These are phyloP conservation scores for Setomelanomma holmii DNA, from an alignment of 2,329 filamentous ascomycete genomes.

Conservation along the genomic window DNA sequence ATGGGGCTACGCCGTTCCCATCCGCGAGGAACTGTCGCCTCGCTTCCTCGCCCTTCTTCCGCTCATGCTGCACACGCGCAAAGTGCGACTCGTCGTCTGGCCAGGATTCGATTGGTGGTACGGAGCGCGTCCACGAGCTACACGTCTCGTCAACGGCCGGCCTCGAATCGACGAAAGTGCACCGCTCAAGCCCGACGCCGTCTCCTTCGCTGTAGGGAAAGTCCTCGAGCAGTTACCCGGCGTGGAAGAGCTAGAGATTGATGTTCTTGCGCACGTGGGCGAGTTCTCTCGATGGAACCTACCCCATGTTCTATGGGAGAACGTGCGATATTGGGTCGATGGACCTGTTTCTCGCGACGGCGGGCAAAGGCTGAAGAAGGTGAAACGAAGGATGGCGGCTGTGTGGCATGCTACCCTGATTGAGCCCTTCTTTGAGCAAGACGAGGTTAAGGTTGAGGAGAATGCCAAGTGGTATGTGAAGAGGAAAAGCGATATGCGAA, in stretches of 20 bases:
- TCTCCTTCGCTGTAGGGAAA: conserved; percentile 26
- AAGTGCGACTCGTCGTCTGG: conserved; percentile 34
- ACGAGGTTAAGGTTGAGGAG: conserved; percentile 20
- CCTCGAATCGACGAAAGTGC: conserved; percentile 5
- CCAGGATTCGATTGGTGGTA: conserved; percentile 38
- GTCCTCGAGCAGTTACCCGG: conserved; percentile 30
- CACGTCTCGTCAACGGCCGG: conserved; percentile 8
- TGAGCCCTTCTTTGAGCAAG: conserved; percentile 29
- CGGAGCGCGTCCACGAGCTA: conserved; percentile 9
- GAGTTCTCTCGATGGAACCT: conserved; percentile 35
- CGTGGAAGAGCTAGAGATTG: conserved; percentile 33
- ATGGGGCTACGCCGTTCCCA: conserved; percentile 29
- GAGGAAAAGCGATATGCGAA: conserved; percentile 22
- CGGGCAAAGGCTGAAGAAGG: conserved; percentile 17
- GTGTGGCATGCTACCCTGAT: conserved; percentile 12
- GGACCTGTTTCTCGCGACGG: conserved; percentile 14
- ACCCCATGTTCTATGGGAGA: conserved; percentile 33
- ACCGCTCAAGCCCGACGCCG: conserved; percentile 19
- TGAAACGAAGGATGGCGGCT: conserved; percentile 24
- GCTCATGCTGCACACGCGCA: conserved; percentile 21
- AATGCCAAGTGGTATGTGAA: conserved; percentile 14
- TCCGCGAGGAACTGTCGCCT: conserved; percentile 32
- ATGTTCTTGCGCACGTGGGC: conserved; percentile 28
- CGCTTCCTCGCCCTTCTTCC: conserved; percentile 35
- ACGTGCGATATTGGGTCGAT: conserved; percentile 36